Evolutionary conservation across 805 yeast genomes (phyloP).

Genomic region (Lipomyces anomalus): DNA sequence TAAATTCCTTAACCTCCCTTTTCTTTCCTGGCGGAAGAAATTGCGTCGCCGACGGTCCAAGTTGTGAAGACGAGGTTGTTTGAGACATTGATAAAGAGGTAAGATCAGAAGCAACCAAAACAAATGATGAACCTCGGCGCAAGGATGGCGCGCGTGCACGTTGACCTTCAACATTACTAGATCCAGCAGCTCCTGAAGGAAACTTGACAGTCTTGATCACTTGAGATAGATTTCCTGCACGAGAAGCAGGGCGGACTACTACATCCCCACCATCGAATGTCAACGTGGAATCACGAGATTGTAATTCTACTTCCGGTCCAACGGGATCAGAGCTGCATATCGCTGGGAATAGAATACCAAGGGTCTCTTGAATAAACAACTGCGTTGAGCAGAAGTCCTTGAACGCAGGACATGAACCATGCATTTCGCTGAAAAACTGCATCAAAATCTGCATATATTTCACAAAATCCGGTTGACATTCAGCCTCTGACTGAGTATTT

Average conservation of each 20-base stretch:
- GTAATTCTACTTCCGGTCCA: constrained; percentile 21
- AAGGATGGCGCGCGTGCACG: constrained; percentile 21
- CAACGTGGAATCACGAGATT: constrained; percentile 15
- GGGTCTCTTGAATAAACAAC: constrained; percentile 18
- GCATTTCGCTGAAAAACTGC: constrained; percentile 24
- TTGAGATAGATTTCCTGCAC: constrained; percentile 15
- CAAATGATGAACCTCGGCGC: constrained; percentile 23
- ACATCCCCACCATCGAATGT: constrained; percentile 21
- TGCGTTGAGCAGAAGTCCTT: constrained; percentile 23
- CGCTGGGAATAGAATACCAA: constrained; percentile 22
- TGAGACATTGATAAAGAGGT: background rate
- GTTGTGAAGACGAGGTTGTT: background rate
- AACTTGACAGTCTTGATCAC: constrained; percentile 15
- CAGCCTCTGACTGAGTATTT: background rate
- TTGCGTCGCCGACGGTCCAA: background rate
- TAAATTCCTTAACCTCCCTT: constrained; percentile 13
- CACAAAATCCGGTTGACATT: constrained; percentile 17
- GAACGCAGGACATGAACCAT: constrained; percentile 22
- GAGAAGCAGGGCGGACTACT: constrained; percentile 17
- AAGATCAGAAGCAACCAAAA: constrained; percentile 17
- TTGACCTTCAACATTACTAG: constrained; percentile 1
- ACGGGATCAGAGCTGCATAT: constrained; percentile 21
- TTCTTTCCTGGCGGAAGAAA: background rate
- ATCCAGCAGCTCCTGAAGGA: background rate
- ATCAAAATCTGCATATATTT: constrained; percentile 17